These are phyloP conservation scores for Toxoplasma gondii DNA, from an alignment of 169 alveolate genomes.

Conservation along the genomic window DNA sequence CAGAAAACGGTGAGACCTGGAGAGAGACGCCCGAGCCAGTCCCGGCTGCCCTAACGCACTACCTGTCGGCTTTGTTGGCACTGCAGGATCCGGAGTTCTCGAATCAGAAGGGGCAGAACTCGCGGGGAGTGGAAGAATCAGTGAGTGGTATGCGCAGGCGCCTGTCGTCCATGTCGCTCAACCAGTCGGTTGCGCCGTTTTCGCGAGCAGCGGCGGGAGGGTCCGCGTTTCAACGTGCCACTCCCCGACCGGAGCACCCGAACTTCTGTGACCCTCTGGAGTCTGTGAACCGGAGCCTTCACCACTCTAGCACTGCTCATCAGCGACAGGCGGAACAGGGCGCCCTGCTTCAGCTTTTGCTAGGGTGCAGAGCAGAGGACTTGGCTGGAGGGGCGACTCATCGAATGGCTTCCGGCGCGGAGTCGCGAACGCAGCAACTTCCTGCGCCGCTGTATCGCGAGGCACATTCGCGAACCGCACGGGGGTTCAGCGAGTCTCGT, in stretches of 20 bases:
- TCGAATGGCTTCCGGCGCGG: not conserved
- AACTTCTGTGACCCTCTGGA: not conserved
- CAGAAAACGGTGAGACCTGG: not conserved
- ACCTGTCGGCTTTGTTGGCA: not conserved
- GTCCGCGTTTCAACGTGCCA: not conserved
- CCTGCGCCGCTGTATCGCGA: not conserved
- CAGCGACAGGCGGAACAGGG: not conserved
- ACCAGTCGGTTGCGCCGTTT: not conserved
- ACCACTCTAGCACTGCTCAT: not conserved
- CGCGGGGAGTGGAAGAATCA: not conserved
- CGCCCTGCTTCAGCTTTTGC: not conserved
- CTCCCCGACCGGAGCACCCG: not conserved
- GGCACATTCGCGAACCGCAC: not conserved
- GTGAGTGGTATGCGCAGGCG: not conserved
- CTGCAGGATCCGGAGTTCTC: not conserved
- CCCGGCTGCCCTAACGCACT: not conserved
- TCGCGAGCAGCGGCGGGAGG: not conserved
- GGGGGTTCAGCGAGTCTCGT: not conserved
- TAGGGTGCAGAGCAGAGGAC: not conserved
- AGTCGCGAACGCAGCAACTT: not conserved
- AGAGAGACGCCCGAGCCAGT: not conserved
- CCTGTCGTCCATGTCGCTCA: not conserved
- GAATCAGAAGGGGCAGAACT: not conserved
- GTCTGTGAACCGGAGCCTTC: not conserved
- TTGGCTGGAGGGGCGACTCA: not conserved